Evolutionary conservation across 225 moss, liverwort and hornwort species (phyloP).

Genomic region (Takakia lepidozioides): DNA sequence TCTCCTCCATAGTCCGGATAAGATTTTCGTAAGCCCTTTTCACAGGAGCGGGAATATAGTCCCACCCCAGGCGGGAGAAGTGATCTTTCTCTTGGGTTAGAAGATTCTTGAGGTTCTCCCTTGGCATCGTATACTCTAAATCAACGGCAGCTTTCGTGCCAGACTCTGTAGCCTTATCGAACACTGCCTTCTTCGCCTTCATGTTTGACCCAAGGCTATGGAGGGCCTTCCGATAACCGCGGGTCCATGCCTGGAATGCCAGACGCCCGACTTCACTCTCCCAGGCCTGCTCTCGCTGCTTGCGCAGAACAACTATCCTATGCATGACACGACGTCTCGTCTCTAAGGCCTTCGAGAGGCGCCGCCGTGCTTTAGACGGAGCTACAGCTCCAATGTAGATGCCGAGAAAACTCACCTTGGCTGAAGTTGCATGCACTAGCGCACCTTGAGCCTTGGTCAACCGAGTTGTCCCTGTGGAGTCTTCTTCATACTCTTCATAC

Average conservation of each 20-base stretch:
- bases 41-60: constrained; percentile 28
- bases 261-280: constrained; percentile 28
- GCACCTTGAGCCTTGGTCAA: constrained; percentile 6
- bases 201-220: constrained; percentile 42
- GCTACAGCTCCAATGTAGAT: constrained; percentile 36
- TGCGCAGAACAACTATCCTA: constrained; percentile 39
- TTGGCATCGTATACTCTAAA: constrained; percentile 23
- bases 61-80: constrained; percentile 46
- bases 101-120: constrained; percentile 28
- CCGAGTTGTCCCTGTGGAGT: neutral
- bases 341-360: constrained; percentile 39
- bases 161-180: constrained; percentile 44
- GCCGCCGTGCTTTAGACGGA: constrained; percentile 34
- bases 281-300: constrained; percentile 45
- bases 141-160: constrained; percentile 41
- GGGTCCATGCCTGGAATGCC: constrained; percentile 30
- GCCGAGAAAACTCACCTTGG: constrained; percentile 43
- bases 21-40: constrained; percentile 42
- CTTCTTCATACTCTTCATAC: no score
- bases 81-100: constrained; percentile 46
- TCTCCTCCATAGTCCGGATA: constrained; percentile 32
- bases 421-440: constrained; percentile 27
- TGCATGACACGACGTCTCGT: constrained; percentile 52
- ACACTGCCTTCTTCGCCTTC: constrained; percentile 42
- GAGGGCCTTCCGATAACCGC: constrained; percentile 48